Evolutionary conservation across 2,329 filamentous ascomycete species (phyloP), one percentile per base, ranked within the genome.

Genomic region (Exophiala alcalophila): DNA sequence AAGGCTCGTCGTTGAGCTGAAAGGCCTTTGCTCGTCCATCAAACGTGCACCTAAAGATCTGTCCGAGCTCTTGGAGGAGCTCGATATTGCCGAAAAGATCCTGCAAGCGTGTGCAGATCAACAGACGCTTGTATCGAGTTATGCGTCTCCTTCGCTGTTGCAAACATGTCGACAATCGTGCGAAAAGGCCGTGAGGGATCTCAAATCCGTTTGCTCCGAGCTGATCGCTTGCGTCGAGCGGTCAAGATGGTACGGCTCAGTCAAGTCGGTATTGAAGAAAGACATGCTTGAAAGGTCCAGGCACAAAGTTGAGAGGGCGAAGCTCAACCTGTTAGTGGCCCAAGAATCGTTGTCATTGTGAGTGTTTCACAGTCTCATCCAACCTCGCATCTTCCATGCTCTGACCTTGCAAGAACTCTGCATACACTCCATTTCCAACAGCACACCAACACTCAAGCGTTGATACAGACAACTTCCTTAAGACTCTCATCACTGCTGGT

Each of bases 21-120:
- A 40, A 23, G 7, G 35, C n/a, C 15, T 36, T 6, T 27, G n/a
- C 14, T 35, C 36, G 4, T 46, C 43, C 9, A 26, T 36, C 25
- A 36, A n/a, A 19, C 43, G 32, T 28, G 43, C 43, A n/a, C 30
- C 30, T 2, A 30, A 40, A 24, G 37, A 25, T 9, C 24, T 46
- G 12, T 5, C 6, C 12, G 20, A 30, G 11, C 19, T 46, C 23
- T 15, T 46, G 21, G 36, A 46, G 18, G 43, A 46, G 30, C 24
- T 46, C 8, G 32, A 40, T 18, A 11, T 27, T 18, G 30, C 28
- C 6, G 36, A 32, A n/a, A 19, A 31, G 4, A 24, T 40, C 11
- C 15, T 46, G 25, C 36, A 36, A 14, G 27, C 43, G 10, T 14
- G 36, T 23, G 36, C 31, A n/a, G 32, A 46, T 11, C 43, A 46